Evolutionary conservation across 257 asterid genomes (phyloP).

Genomic region (Nicotiana tomentosiformis): DNA sequence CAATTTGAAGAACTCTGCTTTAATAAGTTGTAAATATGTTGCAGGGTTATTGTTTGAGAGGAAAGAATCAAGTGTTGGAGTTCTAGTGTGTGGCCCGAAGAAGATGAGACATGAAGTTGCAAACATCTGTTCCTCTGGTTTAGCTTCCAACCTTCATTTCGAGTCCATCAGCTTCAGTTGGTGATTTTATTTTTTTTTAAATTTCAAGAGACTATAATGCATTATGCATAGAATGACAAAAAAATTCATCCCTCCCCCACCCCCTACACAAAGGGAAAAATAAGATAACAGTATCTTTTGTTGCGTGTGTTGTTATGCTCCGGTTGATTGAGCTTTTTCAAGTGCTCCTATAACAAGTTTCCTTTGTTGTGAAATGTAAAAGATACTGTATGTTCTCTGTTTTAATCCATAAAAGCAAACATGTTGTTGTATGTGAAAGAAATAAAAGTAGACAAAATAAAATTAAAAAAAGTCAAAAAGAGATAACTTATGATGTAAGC

Average conservation of each 20-base stretch:
- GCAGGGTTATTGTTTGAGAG: conserved; percentile 52
- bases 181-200: conserved; percentile 26
- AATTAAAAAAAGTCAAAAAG: too few species aligned
- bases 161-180: conserved; percentile 83
- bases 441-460: too few species aligned
- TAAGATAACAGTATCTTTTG: background rate
- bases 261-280: background rate
- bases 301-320: background rate
- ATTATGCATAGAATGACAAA: background rate
- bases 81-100: conserved; percentile 78
- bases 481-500: too few species aligned
- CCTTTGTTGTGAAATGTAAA: background rate
- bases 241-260: too few species aligned
- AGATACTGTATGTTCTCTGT: background rate
- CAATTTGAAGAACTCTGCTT: background rate
- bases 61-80: conserved; percentile 70
- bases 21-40: background rate
- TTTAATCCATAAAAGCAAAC: background rate
- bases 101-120: conserved; percentile 78
- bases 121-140: conserved; percentile 58
- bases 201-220: background rate
- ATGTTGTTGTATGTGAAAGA: too few species aligned
- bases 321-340: background rate
- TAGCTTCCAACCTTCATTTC: conserved; percentile 65
- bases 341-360: background rate